Base-by-base conservation (phyloP, 208 protist species). In the Trypanosoma cruzi region DNA sequence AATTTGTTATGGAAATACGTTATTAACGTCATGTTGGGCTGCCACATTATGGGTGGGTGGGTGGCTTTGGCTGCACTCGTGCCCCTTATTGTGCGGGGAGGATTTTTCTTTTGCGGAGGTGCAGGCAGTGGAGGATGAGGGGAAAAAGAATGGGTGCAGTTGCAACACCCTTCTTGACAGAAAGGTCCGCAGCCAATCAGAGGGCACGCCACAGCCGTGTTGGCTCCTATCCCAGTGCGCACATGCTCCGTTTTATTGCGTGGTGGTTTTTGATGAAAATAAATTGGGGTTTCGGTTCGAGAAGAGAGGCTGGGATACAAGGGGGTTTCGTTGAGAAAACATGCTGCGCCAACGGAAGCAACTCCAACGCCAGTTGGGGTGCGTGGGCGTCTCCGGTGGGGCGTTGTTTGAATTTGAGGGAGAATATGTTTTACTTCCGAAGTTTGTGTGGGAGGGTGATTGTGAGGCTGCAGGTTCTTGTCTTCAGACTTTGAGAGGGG, bases 51-150 rank as follows among this genome's bases (percentile, higher is more conserved):
- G n/a, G n/a, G n/a, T n/a, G 36, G 10, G 36, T 10, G 36, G 36
- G 10, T 4, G 36, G 4, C 10, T 16, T 7, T 44, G 40, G 10
- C 18, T 44, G 40, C 40, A 14, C 40, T 14, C 40, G 36, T 11
- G 36, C 7, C 11, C 40, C 40, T 7, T 14, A 44, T 44, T 44
- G 40, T 2, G 7, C 40, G 40, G 18, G 40, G 40, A 1, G 8
- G 11, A 44, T 48, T 66, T 34, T 52, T 40, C 22, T 50, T 73
- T 28, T 8, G 8, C 62, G 60, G 31, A 44, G 40, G 40, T 13
- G 40, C 40, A 44, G 40, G 40, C 40, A 44, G 0, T 34, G 14
- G 28, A 32, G 28, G 14, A 26, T 8, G 26, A 2, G 31, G 28
- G 28, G 48, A 53, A 18, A 13, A 5, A 44, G 13, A 44, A 44